These are phyloP conservation scores for Trametes pubescens DNA, from an alignment of 1,284 basidiomycete genomes.

Conservation along the genomic window DNA sequence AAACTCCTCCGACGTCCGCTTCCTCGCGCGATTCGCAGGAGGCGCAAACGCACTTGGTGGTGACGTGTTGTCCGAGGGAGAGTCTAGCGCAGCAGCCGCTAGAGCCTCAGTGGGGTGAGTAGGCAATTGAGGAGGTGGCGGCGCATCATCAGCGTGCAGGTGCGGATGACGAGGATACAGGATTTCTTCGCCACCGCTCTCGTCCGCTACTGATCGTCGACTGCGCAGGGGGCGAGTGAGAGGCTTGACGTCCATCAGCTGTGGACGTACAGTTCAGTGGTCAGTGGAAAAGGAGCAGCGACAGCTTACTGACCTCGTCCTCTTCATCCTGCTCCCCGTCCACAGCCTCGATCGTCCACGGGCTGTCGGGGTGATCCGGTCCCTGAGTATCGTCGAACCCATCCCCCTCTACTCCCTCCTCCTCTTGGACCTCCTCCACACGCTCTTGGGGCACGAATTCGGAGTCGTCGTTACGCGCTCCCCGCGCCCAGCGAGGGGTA, in stretches of 20 bases:
- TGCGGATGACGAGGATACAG: constrained; percentile 74
- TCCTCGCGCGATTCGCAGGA: constrained; percentile 66
- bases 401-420: constrained; percentile 50
- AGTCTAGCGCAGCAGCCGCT: constrained; percentile 15
- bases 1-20: constrained; percentile 84
- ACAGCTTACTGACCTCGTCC: constrained; percentile 59
- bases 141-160: constrained; percentile 39
- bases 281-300: background rate
- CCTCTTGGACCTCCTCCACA: constrained; percentile 53
- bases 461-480: constrained; percentile 43
- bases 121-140: constrained; percentile 28
- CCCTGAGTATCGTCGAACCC: constrained; percentile 50
- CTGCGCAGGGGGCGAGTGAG: constrained; percentile 59
- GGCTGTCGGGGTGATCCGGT: constrained; percentile 67
- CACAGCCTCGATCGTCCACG: constrained; percentile 87
- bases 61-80: constrained; percentile 33
- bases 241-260: constrained; percentile 51
- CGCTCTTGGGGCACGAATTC: constrained; percentile 48
- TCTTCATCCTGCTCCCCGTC: constrained; percentile 78
- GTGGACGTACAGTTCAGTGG: constrained; percentile 6
- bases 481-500: constrained; percentile 90
- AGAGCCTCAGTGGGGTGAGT: constrained; percentile 6
- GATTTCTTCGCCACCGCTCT: constrained; percentile 86
- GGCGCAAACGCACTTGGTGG: constrained; percentile 71
- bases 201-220: constrained; percentile 72